Evolutionary conservation across 2,329 filamentous ascomycete species (phyloP), one percentile per base, ranked within the genome.

Genomic region (Colletotrichum sp.): DNA sequence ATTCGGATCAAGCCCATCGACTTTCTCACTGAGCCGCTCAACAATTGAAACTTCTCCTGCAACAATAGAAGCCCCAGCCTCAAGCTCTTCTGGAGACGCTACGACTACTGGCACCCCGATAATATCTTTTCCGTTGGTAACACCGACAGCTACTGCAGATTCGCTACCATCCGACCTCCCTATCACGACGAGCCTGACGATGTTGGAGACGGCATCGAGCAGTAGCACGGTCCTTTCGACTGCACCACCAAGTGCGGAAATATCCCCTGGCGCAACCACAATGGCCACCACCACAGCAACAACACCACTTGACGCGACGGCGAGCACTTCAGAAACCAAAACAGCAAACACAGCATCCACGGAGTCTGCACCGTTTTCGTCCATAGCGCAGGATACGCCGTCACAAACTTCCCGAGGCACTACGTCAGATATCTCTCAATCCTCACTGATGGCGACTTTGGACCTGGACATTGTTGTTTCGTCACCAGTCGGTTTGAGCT

Each of bases 121-220:
- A 6, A 49, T 49, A 49, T 22, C 44, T 12, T 49, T 49, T 5
- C n/a, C 19, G 1, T 12, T 49, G 6, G 3, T 49, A 49, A 49
- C 44, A 13, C n/a, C 11, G n/a, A 49, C 44, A 7, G 11, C 44
- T 49, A 4, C 44, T 49, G 2, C n/a, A 22, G n/a, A 22, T 1
- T 49, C 39, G 5, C 1, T 22, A 13, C n/a, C n/a, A 7, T 22
- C 19, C n/a, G 44, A 13, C 0, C 3, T 22, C 44, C 44, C 44
- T 2, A 13, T 1, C n/a, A 12, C 0, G 2, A 22, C n/a, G 3
- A 12, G 0, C 6, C 9, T 0, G 44, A 49, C 44, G 11, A 22
- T 0, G n/a, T 9, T 49, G 1, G 44, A 22, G 5, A 49, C 11
- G 11, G 3, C 1, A 3, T 3, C 9, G 1, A 49, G 44, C 11